phyloP scores from a whole-genome alignment of 2,329 filamentous ascomycete genomes.

The Ascochyta clinopodiicola region DNA sequence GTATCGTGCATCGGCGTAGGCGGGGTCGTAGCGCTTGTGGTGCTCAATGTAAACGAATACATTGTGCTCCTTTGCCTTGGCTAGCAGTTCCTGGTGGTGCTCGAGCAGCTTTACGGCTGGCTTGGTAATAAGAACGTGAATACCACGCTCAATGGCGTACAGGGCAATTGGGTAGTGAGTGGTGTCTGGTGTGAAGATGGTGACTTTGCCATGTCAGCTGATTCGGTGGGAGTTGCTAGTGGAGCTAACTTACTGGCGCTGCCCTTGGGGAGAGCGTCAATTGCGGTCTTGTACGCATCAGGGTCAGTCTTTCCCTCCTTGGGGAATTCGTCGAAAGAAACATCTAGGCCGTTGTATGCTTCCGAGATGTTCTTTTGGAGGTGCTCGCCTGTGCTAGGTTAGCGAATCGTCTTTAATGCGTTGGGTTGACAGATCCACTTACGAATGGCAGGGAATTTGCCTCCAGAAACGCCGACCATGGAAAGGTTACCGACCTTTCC shows the following conservation, averaged over 20 bases:
- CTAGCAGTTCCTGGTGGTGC: constrained; percentile 79
- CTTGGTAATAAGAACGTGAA: constrained; percentile 94
- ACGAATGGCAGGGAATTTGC: constrained; percentile 92
- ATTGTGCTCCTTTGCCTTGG: constrained; percentile 72
- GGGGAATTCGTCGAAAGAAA: constrained; percentile 82
- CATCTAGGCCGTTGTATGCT: constrained; percentile 88
- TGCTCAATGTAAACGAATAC: constrained; percentile 95
- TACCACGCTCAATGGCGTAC: constrained; percentile 85
- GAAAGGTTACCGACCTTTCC: constrained; percentile 85
- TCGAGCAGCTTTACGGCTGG: constrained; percentile 85
- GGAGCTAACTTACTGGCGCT: constrained; percentile 66
- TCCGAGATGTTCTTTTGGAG: constrained; percentile 85
- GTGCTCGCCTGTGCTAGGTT: constrained; percentile 69
- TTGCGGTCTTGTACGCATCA: constrained; percentile 85
- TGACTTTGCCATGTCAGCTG: constrained; percentile 60
- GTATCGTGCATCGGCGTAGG: constrained; percentile 85
- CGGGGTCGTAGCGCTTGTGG: constrained; percentile 95
- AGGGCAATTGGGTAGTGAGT: constrained; percentile 92
- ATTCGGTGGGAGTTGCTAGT: neutral
- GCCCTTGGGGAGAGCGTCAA: constrained; percentile 79
- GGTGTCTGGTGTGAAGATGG: constrained; percentile 93
- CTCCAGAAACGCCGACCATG: constrained; percentile 90
- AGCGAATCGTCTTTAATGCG: constrained; percentile 15
- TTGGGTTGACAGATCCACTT: constrained; percentile 45
- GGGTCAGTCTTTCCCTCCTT: constrained; percentile 75